Percentiles rank a stretch among this genome's conserved stretches.
Conservation (phyloP, 352 stramenopile genomes). For the Phytophthora europaea region DNA sequence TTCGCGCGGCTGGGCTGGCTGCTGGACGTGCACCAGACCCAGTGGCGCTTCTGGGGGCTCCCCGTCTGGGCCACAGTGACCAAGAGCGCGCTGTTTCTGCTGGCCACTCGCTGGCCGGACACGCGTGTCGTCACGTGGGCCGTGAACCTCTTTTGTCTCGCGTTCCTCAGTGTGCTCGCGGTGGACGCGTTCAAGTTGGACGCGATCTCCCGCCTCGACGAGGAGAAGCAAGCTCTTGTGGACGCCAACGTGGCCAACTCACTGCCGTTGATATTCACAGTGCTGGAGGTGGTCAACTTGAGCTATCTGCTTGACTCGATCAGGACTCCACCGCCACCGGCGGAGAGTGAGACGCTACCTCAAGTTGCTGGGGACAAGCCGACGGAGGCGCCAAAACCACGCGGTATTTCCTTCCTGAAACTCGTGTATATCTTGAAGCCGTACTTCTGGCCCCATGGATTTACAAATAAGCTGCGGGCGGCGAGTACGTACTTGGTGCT, state of each 20-base stretch:
- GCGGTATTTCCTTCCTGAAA: conserved; percentile 87
- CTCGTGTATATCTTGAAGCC: conserved; percentile 88
- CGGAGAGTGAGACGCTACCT: conserved; percentile 36
- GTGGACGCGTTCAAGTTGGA: conserved; percentile 83
- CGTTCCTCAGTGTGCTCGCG: conserved; percentile 72
- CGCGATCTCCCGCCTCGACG: conserved; percentile 63
- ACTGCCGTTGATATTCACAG: conserved; percentile 86
- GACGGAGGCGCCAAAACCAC: conserved; percentile 38
- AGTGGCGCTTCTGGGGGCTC: conserved; percentile 84
- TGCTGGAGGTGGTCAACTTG: conserved; percentile 85
- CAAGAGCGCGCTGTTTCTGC: conserved; percentile 72
- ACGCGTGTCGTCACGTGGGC: conserved; percentile 48
- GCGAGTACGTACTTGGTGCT: conserved; percentile 95
- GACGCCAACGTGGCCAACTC: conserved; percentile 87
- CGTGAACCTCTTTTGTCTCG: conserved; percentile 59
- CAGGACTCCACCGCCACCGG: conserved; percentile 31
- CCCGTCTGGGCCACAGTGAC: conserved; percentile 67
- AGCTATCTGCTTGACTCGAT: conserved; percentile 72
- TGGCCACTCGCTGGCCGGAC: conserved; percentile 62
- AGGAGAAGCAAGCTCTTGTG: conserved; percentile 62
- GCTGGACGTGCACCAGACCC: conserved; percentile 44
- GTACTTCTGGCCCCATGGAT: conserved; percentile 88
- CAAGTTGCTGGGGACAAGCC: conserved; percentile 41
- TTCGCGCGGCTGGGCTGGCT: conserved; percentile 62
- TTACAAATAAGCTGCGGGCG: conserved; percentile 81